Evolutionary conservation across 768 basidiomycete genomes (phyloP).

Genomic region (Trametes cingulata): DNA sequence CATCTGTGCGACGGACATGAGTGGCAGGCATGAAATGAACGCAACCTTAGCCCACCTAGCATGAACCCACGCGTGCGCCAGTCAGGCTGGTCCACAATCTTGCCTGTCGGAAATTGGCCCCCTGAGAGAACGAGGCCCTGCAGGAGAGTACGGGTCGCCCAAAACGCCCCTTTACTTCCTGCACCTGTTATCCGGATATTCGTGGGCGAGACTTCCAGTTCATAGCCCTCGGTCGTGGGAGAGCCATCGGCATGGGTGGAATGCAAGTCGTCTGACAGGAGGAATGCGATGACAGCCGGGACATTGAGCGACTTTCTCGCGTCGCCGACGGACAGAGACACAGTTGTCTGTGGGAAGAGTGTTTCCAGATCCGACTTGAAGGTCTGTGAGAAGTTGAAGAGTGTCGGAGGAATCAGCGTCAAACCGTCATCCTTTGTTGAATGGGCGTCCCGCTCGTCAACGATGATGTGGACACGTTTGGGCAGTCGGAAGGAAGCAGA

Average conservation of each 20-base stretch:
- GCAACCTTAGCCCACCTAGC: conserved; percentile 22
- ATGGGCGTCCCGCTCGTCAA: conserved; percentile 19
- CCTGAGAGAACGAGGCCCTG: conserved; percentile 27
- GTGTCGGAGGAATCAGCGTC: conserved; percentile 29
- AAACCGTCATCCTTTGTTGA: conserved; percentile 21
- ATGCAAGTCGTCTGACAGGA: conserved; percentile 11
- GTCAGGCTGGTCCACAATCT: conserved; percentile 28
- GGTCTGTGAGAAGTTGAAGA: conserved; percentile 24
- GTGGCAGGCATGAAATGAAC: background rate
- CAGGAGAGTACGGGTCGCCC: conserved; percentile 31
- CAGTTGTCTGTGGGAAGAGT: conserved; percentile 19
- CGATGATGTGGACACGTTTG: conserved; percentile 15
- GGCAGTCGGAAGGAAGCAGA: conserved; percentile 14
- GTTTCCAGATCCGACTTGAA: conserved; percentile 28
- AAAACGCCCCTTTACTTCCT: conserved; percentile 30
- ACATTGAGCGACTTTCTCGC: background rate
- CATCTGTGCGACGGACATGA: conserved; percentile 17
- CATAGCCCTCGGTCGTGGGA: conserved; percentile 27
- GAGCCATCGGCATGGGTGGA: conserved; percentile 22
- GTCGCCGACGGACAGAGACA: conserved; percentile 8
- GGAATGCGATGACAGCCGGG: conserved; percentile 17
- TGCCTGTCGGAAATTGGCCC: conserved; percentile 26
- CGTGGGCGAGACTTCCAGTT: conserved; percentile 17
- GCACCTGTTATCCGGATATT: conserved; percentile 24
- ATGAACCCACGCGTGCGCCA: conserved; percentile 31